These are phyloP conservation scores for Trichophaea hybrida DNA, from an alignment of 2,329 filamentous ascomycete species.

Conservation along the genomic window DNA sequence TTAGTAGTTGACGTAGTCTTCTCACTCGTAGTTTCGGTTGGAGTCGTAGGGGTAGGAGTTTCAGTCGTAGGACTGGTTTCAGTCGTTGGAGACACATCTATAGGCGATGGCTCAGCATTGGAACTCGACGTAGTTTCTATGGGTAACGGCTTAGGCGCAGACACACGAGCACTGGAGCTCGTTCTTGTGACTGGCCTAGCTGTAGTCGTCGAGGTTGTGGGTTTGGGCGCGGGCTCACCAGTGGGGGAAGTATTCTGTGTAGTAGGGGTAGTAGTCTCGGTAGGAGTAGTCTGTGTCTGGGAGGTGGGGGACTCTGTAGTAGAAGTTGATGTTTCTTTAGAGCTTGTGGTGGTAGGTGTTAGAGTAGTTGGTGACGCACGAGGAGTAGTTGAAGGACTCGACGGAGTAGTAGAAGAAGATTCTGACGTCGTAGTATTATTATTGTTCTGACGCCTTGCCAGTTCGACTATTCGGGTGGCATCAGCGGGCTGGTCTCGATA, in stretches of 20 bases:
- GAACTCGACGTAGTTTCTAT: background rate
- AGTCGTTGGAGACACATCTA: background rate
- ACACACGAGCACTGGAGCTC: background rate
- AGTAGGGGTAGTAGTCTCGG: constrained; percentile 7
- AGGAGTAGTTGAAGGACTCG: constrained; percentile 4
- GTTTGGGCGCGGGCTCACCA: background rate
- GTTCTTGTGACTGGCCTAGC: background rate
- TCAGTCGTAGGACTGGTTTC: background rate
- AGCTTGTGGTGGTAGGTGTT: constrained; percentile 3
- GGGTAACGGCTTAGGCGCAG: background rate
- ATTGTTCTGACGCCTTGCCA: constrained; percentile 46
- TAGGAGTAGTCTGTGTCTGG: background rate
- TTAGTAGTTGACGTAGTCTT: background rate
- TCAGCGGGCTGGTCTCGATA: constrained; percentile 47
- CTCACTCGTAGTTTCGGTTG: background rate
- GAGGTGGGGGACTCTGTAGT: background rate
- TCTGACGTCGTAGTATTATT: constrained; percentile 19
- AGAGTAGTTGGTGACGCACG: constrained; percentile 2
- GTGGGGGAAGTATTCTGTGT: constrained; percentile 1
- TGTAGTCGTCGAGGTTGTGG: background rate
- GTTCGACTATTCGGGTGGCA: constrained; percentile 47
- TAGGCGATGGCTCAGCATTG: background rate
- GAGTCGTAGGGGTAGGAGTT: background rate
- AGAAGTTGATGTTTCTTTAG: background rate
- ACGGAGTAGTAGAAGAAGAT: constrained; percentile 9